Conservation (phyloP, 805 yeast species). For the Sungouiella blattae region DNA sequence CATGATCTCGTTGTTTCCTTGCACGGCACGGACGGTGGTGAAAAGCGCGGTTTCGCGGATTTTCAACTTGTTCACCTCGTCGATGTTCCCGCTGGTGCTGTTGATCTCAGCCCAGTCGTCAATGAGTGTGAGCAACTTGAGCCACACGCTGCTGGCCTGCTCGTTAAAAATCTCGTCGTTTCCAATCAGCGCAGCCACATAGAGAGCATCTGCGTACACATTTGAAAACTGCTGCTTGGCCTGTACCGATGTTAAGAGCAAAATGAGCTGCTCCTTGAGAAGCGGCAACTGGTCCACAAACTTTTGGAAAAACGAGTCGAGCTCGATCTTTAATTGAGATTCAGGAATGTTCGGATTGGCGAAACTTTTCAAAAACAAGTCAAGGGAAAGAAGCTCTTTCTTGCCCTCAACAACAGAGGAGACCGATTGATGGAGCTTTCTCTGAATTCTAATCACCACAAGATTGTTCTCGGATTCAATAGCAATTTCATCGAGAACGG, state of each 20-base stretch:
- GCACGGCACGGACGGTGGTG: constrained; percentile 32
- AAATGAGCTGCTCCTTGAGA: constrained; percentile 45
- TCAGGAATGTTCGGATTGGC: constrained; percentile 9
- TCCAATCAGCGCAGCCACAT: constrained; percentile 41
- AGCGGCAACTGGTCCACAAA: constrained; percentile 40
- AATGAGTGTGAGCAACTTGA: constrained; percentile 46
- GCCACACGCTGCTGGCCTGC: constrained; percentile 46
- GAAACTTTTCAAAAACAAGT: constrained; percentile 20
- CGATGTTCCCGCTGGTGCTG: constrained; percentile 34
- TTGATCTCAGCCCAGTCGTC: constrained; percentile 51
- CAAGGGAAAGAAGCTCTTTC: constrained; percentile 22
- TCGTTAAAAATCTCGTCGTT: constrained; percentile 22
- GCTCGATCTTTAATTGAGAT: constrained; percentile 10
- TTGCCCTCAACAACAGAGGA: constrained; percentile 23
- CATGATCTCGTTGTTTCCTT: constrained; percentile 10
- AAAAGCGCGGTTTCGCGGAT: constrained; percentile 43
- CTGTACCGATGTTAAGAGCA: constrained; percentile 46
- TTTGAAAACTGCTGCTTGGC: constrained; percentile 17
- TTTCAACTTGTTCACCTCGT: constrained; percentile 37
- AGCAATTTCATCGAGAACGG: constrained; percentile 9
- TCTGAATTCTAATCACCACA: constrained; percentile 49
- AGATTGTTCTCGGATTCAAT: constrained; percentile 48
- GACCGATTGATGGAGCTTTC: constrained; percentile 23
- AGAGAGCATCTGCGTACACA: constrained; percentile 45
- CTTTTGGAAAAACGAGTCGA: constrained; percentile 22